Base-by-base conservation (phyloP, 163 green algal species). In the Scenedesmus sp. region DNA sequence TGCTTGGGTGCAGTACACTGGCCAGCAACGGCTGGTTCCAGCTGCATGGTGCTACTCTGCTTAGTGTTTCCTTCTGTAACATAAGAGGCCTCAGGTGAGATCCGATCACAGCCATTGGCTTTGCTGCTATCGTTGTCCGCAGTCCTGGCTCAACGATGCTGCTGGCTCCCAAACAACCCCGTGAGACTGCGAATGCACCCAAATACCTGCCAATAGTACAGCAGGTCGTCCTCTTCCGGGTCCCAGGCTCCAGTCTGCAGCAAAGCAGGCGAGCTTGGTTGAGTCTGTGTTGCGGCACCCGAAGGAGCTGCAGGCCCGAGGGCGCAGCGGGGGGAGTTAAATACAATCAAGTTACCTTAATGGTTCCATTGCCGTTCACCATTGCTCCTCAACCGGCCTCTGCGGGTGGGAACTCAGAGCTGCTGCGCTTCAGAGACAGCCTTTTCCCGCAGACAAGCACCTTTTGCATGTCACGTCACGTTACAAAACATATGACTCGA, bases 201-300 rank as follows among this genome's bases (percentile, higher is more conserved):
- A 80, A 76, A 37, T 81, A 93, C 86, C 91, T 96, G 95, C 94
- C 95, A 97, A 40, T 96, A 83, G 9, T 95, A 94, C 26, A 98
- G 93, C 37, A 96, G 87, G 24, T 92, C 78, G 70, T 98, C 96
- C 86, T 98, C 96, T 59, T 96, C 90, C 10, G 92, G 83, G 30
- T 92, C 95, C 96, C 96, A 98, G 1, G 93, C 93, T 9, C 95
- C 95, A 26, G 92, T 94, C 91, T 97, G 94, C 35, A 72, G 43
- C 42, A 84, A 22, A 78, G 49, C 70, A 79, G 59, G 78, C 46
- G 43, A 84, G 65, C 65, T 76, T 30, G 40, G 65, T 16, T 76
- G 30, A 76, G 65, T 40, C 65, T 76, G 65, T 76, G 65, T 76
- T 76, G 65, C 65, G 65, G 65, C 65, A 76, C 30, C 65, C 65